Evolutionary conservation across 192 early-diverging fungal genomes (phyloP), one percentile per base, ranked within the genome.

Genomic region (Umbelopsis sp.): DNA sequence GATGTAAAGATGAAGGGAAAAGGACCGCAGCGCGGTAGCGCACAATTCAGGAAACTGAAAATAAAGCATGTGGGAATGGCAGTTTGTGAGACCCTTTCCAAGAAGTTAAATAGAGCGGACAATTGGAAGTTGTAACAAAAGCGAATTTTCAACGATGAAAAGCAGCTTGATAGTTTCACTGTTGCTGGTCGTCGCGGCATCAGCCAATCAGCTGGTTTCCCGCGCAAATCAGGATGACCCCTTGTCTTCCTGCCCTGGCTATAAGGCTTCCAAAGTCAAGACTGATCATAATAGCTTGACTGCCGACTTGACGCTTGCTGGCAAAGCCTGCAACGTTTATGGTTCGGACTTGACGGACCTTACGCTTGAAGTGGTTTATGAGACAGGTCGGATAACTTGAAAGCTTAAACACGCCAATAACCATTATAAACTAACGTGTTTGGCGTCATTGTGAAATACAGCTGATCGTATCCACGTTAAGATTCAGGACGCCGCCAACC

Each of bases 381-480:
- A 65, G 20, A 65, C 64, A 45, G 64, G 64, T 65, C 18, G 25
- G 25, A 65, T 25, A 16, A 25, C 3, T 65, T 65, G 64, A 41
- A 41, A 41, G 37, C 10, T 53, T 23, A n/a, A 23, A 53, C n/a
- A 53, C 51, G 51, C 22, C 51, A 53, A 22, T 8, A 20, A 15
- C 50, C 5, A 51, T 7, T 20, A 9, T 51, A 51, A 25, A 65
- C 44, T n/a, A 65, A 33, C 25, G 18, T 65, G 3, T 16, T 65
- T 23, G 23, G 23, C 51, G 23, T 23, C 51, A 46, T 65, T 33
- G 18, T n/a, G 35, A 33, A 23, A 35, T 65, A 30, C 64, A 65
- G 64, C 16, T 18, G 64, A 65, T 33, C 71, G 85, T 5, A 72
- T 88, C 44, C 78, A 85, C 11, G 74, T 88, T n/a, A 81, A 85